phyloP scores from a whole-genome alignment of 1,139 yeast species.

The Blastobotrys raffinosifermentans region DNA sequence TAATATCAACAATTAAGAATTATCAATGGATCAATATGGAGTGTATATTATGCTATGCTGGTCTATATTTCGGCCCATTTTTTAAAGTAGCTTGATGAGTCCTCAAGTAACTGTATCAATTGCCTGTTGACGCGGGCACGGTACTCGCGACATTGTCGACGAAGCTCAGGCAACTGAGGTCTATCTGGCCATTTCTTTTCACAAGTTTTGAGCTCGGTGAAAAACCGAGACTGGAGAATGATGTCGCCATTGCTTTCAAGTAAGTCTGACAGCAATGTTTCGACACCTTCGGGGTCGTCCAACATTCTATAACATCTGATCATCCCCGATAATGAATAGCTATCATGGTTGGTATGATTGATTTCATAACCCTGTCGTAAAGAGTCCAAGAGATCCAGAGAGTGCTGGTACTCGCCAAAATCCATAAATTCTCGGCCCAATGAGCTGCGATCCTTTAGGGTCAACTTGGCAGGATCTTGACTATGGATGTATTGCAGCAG shows the following conservation, averaged over 20 bases:
- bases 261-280: constrained; percentile 7
- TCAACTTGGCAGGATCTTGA: neutral
- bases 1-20: too few relatives aligned
- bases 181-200: neutral
- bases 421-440: constrained; percentile 18
- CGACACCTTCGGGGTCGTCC: constrained; percentile 11
- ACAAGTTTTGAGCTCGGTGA: constrained; percentile 14
- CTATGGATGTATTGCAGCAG: neutral
- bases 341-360: constrained; percentile 17
- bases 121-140: constrained; percentile 8
- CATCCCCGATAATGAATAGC: constrained; percentile 17
- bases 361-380: constrained; percentile 15
- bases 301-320: constrained; percentile 13
- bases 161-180: constrained; percentile 8
- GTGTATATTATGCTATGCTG: too few relatives aligned
- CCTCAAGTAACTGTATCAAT: constrained; percentile 11
- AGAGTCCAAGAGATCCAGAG: constrained; percentile 18
- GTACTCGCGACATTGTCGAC: constrained; percentile 12
- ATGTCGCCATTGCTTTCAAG: constrained; percentile 15
- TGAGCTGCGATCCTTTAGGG: constrained; percentile 12
- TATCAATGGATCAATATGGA: too few relatives aligned
- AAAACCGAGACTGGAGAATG: constrained; percentile 13
- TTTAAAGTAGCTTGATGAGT: constrained; percentile 10
- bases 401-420: constrained; percentile 14
- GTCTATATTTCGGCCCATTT: constrained; percentile 6